Percentiles rank a stretch among this genome's conserved stretches.
These are phyloP conservation scores for Pichia eremophila DNA, from an alignment of 805 yeast genomes.

Conservation along the genomic window DNA sequence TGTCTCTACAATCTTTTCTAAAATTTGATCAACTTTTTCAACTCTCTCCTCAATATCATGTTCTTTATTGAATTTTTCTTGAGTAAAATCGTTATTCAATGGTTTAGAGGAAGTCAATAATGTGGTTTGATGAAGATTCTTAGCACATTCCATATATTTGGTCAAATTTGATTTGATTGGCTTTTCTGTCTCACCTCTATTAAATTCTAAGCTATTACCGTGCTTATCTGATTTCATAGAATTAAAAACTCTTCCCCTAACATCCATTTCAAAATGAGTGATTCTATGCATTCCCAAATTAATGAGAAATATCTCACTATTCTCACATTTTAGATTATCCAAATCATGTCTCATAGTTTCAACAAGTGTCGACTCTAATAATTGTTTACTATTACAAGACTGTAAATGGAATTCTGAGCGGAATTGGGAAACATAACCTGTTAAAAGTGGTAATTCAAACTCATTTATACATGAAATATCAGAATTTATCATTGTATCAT, in stretches of 20 bases:
- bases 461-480: conserved; percentile 1
- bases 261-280: conserved; percentile 13
- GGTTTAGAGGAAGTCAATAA: conserved; percentile 5
- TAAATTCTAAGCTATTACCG: background rate
- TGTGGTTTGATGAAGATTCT: conserved; percentile 4
- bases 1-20: conserved; percentile 12
- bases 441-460: conserved; percentile 18
- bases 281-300: conserved; percentile 22
- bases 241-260: background rate
- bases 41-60: conserved; percentile 2
- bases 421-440: conserved; percentile 38
- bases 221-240: background rate
- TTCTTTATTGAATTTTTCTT: background rate
- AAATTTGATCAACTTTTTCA: conserved; percentile 11
- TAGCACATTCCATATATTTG: conserved; percentile 1
- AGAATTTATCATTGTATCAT: background rate
- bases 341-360: conserved; percentile 39
- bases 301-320: conserved; percentile 13
- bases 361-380: conserved; percentile 33
- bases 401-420: conserved; percentile 43
- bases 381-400: conserved; percentile 39
- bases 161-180: conserved; percentile 2
- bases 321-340: background rate
- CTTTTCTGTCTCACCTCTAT: background rate
- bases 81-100: background rate